These are phyloP conservation scores for Knoxdaviesia capensis DNA, from an alignment of 2,329 filamentous ascomycete genomes.

Conservation along the genomic window DNA sequence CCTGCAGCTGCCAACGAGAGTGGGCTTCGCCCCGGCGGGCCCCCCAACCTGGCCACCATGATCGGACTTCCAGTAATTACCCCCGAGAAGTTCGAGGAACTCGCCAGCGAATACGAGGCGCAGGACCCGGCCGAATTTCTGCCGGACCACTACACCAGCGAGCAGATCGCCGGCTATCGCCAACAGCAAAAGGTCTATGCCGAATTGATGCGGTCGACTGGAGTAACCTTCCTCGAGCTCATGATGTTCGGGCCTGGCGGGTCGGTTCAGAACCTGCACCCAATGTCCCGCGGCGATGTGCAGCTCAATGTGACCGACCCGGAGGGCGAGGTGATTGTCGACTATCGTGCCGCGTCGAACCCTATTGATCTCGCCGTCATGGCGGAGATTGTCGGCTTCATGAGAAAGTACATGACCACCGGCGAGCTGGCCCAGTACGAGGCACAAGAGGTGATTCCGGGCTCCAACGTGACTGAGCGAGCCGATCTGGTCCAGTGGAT, in stretches of 20 bases:
- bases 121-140: constrained; percentile 7
- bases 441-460: constrained; percentile 7
- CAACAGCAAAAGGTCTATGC: constrained; percentile 16
- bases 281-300: constrained; percentile 8
- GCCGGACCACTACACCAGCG: constrained; percentile 6
- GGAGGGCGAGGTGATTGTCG: constrained; percentile 8
- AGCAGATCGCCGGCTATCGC: constrained; percentile 14
- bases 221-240: constrained; percentile 21
- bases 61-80: constrained; percentile 8
- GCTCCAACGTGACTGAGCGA: constrained; percentile 6
- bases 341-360: constrained; percentile 10
- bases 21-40: constrained; percentile 3
- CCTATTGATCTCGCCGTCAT: constrained; percentile 9
- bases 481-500: constrained; percentile 8
- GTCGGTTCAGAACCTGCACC: constrained; percentile 9
- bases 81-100: constrained; percentile 6
- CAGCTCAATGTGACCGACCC: constrained; percentile 8
- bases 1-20: no score
- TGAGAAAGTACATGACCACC: constrained; percentile 9
- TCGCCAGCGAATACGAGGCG: constrained; percentile 5
- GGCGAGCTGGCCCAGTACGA: constrained; percentile 7
- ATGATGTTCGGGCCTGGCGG: constrained; percentile 15
- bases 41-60: constrained; percentile 8
- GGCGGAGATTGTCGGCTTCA: constrained; percentile 9
- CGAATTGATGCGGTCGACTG: constrained; percentile 7